Conservation (phyloP, 768 basidiomycete species). For the Macrolepiota dolichaula region DNA sequence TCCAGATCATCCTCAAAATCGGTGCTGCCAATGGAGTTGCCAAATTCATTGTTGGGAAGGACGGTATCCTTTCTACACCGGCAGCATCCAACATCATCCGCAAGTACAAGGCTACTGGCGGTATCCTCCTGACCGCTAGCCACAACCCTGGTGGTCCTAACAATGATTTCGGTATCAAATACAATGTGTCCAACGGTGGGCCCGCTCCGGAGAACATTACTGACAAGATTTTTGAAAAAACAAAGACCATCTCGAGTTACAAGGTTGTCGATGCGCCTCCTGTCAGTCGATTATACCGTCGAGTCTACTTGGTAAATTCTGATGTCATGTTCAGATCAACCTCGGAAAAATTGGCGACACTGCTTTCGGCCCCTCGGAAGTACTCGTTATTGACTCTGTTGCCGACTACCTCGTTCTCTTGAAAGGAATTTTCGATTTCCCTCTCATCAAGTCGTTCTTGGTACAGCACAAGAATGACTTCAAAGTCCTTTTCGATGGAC, state of each 20-base stretch:
- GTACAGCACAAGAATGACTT: constrained; percentile 61
- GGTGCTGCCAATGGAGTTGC: constrained; percentile 91
- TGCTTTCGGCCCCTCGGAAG: constrained; percentile 77
- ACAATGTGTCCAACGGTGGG: constrained; percentile 96
- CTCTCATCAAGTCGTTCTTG: constrained; percentile 88
- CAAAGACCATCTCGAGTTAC: constrained; percentile 83
- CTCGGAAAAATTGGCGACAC: constrained; percentile 78
- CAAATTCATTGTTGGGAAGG: constrained; percentile 89
- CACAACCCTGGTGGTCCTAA: constrained; percentile 99
- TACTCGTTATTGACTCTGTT: constrained; percentile 94
- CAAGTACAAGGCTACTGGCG: constrained; percentile 94
- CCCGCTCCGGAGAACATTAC: constrained; percentile 96
- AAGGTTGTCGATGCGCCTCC: constrained; percentile 76
- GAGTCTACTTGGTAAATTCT: neutral
- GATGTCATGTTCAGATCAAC: constrained; percentile 54
- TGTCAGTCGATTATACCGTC: constrained; percentile 39
- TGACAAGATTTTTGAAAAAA: constrained; percentile 91
- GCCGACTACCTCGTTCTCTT: constrained; percentile 83
- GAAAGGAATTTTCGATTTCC: constrained; percentile 91
- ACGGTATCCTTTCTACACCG: constrained; percentile 93
- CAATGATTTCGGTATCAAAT: constrained; percentile 99
- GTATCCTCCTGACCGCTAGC: constrained; percentile 93
- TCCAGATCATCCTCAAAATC: constrained; percentile 91
- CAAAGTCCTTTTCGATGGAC: constrained; percentile 91
- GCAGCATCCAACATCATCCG: constrained; percentile 96